phyloP scores from a whole-genome alignment of 2,329 filamentous ascomycete genomes.

The Rhynchosporium graminicola region DNA sequence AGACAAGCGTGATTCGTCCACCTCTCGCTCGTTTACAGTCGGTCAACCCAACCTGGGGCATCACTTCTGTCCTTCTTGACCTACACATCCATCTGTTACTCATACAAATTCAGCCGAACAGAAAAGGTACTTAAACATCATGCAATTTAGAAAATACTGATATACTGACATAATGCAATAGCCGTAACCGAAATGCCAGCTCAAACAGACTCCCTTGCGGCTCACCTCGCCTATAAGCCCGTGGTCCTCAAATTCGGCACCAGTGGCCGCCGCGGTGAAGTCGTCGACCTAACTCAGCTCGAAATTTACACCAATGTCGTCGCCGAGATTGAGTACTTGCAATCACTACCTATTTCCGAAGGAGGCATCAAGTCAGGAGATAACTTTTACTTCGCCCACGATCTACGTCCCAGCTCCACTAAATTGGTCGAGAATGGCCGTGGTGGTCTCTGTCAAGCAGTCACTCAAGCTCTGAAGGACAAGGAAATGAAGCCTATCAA shows the following conservation, averaged over 20 bases:
- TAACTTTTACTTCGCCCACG: conserved; percentile 41
- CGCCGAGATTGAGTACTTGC: conserved; percentile 41
- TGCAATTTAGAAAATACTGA: neutral
- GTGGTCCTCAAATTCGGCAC: conserved; percentile 41
- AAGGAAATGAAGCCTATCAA: conserved; percentile 39
- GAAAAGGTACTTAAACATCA: neutral
- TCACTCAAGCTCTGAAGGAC: conserved; percentile 39
- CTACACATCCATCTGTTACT: no score
- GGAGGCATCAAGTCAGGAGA: conserved; percentile 39
- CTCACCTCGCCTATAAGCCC: conserved; percentile 34
- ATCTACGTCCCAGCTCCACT: conserved; percentile 41
- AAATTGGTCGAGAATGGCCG: conserved; percentile 38
- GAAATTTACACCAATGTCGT: conserved; percentile 42
- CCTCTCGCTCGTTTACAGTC: no score
- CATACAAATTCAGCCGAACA: neutral
- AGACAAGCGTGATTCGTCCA: neutral
- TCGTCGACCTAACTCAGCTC: conserved; percentile 41
- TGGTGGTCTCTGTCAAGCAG: conserved; percentile 40
- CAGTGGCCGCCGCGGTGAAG: conserved; percentile 40
- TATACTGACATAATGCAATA: neutral
- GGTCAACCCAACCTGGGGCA: neutral
- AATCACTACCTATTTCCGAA: conserved; percentile 33
- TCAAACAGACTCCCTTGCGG: conserved; percentile 8
- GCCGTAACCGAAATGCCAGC: neutral
- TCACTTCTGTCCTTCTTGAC: neutral